phyloP scores from a whole-genome alignment of 179 eudicot species.

The Nepenthes alata region DNA sequence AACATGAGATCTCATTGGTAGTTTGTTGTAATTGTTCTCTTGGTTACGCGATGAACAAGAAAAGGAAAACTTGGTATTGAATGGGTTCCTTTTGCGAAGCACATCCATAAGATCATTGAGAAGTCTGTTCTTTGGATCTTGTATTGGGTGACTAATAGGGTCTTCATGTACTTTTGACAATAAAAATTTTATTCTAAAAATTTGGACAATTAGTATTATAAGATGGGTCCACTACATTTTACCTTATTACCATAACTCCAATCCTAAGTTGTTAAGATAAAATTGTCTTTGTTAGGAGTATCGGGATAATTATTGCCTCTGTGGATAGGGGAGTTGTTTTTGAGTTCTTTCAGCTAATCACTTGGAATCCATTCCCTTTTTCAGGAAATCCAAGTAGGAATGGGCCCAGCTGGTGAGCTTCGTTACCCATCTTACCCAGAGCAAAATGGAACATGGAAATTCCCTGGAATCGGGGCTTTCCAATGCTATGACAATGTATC shows the following conservation, averaged over 20 bases:
- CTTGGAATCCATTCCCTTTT: neutral
- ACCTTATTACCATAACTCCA: too few species aligned
- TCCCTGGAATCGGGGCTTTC: slow-evolving; percentile 97
- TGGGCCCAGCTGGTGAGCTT: slow-evolving; percentile 99
- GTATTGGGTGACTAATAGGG: too few species aligned
- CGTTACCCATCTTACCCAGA: slow-evolving; percentile 98
- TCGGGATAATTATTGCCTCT: too few species aligned
- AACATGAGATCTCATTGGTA: neutral
- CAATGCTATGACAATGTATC: slow-evolving; percentile 94
- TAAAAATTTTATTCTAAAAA: too few species aligned
- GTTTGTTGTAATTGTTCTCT: neutral
- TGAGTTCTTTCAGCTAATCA: neutral
- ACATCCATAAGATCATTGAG: too few species aligned
- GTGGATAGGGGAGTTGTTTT: neutral
- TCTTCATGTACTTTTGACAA: too few species aligned
- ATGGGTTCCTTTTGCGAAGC: too few species aligned
- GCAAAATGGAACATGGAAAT: slow-evolving; percentile 78
- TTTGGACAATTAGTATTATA: too few species aligned
- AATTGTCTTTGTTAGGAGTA: too few species aligned
- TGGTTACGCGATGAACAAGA: neutral
- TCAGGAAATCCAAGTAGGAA: slow-evolving; percentile 98
- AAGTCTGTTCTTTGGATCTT: neutral
- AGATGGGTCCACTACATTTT: too few species aligned
- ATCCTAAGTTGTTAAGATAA: too few species aligned
- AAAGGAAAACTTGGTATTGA: too few species aligned